Evolutionary conservation across 345 rosid genomes (phyloP).

Genomic region (Moricandia moricandioides): DNA sequence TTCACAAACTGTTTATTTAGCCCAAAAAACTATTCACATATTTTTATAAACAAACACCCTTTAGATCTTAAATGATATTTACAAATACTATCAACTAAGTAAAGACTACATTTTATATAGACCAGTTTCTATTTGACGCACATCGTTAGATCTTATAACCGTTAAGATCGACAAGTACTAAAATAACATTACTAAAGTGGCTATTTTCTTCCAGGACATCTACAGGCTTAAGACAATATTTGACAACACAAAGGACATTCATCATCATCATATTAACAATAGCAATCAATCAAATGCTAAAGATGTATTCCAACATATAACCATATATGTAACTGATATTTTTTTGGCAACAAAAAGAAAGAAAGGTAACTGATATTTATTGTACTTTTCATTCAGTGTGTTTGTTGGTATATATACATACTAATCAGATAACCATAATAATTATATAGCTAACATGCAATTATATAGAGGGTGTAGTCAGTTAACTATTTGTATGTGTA

Average conservation of each 20-base stretch:
- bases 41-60: neutral
- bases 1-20: neutral
- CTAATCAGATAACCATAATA: neutral
- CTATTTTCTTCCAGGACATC: neutral
- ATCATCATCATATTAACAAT: neutral
- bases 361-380: neutral
- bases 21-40: neutral
- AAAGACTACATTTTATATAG: slow-evolving; percentile 1
- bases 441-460: slow-evolving; percentile 1
- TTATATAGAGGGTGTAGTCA: neutral
- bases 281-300: neutral
- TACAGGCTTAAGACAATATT: neutral
- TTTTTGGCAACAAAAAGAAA: too few species aligned
- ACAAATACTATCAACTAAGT: slow-evolving; percentile 15
- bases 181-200: neutral
- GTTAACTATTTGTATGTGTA: neutral
- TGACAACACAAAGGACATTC: neutral
- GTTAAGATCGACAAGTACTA: slow-evolving; percentile 1
- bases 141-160: slow-evolving; percentile 11
- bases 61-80: neutral
- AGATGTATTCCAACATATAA: neutral
- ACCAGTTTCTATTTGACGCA: slow-evolving; percentile 3
- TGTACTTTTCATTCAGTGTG: neutral
- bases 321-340: neutral
- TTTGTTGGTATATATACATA: neutral